Evolutionary conservation across 139 green algal genomes (phyloP).

Genomic region (Auxenochlorella pyrenoidosa): DNA sequence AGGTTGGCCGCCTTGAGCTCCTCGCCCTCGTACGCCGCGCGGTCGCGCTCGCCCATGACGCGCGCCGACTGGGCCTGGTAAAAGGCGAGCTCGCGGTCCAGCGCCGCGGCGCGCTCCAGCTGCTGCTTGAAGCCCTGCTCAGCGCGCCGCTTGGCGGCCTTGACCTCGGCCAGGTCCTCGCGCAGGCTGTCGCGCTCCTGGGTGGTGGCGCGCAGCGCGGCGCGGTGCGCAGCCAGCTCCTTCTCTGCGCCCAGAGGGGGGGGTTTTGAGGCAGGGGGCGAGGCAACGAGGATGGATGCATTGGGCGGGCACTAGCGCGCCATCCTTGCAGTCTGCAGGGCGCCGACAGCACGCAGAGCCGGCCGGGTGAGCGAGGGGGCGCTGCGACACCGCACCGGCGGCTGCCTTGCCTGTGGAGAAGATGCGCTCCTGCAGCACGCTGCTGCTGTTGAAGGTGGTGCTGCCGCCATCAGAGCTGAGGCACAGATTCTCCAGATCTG

Average conservation of each 20-base stretch:
- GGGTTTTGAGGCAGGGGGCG: too few species aligned
- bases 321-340: too few species aligned
- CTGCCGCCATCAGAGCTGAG: conserved; percentile 5
- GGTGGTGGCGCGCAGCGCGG: conserved; percentile 10
- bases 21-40: conserved; percentile 46
- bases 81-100: conserved; percentile 56
- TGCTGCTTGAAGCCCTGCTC: conserved; percentile 36
- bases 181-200: conserved; percentile 44
- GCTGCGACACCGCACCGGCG: neutral
- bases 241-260: conserved; percentile 46
- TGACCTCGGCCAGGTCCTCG: conserved; percentile 42
- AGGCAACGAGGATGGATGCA: neutral
- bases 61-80: conserved; percentile 48
- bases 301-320: neutral
- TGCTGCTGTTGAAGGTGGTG: conserved; percentile 44
- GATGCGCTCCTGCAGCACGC: conserved; percentile 55
- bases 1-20: conserved; percentile 40
- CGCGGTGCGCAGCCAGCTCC: conserved; percentile 20
- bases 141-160: conserved; percentile 40
- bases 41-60: conserved; percentile 29
- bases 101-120: conserved; percentile 15
- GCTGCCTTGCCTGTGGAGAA: conserved; percentile 32
- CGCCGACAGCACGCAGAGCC: too few species aligned
- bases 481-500: conserved; percentile 48
- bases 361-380: neutral